Percentiles rank a stretch among this genome's conserved stretches.
Conservation (phyloP, 495 filamentous ascomycete genomes). For the Aspergillus egyptiacus region DNA sequence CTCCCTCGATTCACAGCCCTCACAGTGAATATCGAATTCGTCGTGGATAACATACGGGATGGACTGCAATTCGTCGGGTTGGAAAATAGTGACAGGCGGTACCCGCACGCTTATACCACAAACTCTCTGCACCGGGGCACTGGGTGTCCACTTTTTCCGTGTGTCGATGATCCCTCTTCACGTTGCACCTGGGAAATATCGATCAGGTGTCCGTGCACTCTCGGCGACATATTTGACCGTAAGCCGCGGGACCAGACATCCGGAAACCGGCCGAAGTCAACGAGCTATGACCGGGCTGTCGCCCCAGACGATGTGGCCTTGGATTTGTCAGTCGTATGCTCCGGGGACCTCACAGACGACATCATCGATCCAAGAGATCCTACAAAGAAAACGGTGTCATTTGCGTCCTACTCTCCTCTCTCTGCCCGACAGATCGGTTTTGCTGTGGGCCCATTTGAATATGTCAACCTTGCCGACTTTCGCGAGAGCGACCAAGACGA, state of each 20-base stretch:
- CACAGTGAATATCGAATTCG: slow-evolving; percentile 64
- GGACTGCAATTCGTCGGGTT: slow-evolving; percentile 88
- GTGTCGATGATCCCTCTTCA: slow-evolving; percentile 73
- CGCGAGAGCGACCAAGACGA: slow-evolving; percentile 87
- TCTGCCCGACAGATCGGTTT: slow-evolving; percentile 86
- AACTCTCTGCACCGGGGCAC: slow-evolving; percentile 71
- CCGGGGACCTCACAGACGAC: slow-evolving; percentile 81
- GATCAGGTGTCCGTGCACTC: slow-evolving; percentile 74
- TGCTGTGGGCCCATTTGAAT: slow-evolving; percentile 88
- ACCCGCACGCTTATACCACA: slow-evolving; percentile 86
- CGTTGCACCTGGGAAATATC: slow-evolving; percentile 83
- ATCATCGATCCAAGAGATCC: slow-evolving; percentile 65
- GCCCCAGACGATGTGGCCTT: slow-evolving; percentile 74
- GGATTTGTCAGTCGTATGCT: slow-evolving; percentile 85
- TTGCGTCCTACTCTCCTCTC: slow-evolving; percentile 61
- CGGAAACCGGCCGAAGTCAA: slow-evolving; percentile 19
- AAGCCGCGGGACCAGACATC: slow-evolving; percentile 23
- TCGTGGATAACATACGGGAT: slow-evolving; percentile 65
- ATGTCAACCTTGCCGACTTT: slow-evolving; percentile 82
- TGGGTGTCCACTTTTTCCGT: slow-evolving; percentile 83
- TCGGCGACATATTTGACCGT: slow-evolving; percentile 71
- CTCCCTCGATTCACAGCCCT: slow-evolving; percentile 52
- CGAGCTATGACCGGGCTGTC: slow-evolving; percentile 24
- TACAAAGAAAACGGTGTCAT: slow-evolving; percentile 76
- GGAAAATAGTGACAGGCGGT: slow-evolving; percentile 67